A percentile compares a stretch with the other conserved stretches of the same genome.
Conservation (phyloP, 164 flowering plant genomes). For the Hamamelis virginiana region DNA sequence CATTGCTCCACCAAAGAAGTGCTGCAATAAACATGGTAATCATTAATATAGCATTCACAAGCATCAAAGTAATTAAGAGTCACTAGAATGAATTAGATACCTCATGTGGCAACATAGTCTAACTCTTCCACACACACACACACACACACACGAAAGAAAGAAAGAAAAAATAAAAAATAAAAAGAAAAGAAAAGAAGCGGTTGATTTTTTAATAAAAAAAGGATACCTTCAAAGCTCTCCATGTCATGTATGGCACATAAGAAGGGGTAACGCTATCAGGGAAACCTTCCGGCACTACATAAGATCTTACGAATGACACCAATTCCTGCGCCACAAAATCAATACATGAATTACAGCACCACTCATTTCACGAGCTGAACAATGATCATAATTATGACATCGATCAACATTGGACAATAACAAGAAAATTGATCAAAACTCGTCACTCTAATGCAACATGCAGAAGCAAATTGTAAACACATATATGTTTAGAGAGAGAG, state of each 20-base stretch:
- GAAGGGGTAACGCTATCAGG: conserved; percentile 88
- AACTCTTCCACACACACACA: neutral
- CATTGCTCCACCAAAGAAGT: conserved; percentile 99
- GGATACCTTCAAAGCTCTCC: conserved; percentile 94
- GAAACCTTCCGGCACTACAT: conserved; percentile 97
- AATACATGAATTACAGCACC: neutral
- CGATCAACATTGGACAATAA: too few species aligned
- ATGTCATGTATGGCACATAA: conserved; percentile 95
- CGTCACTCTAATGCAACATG: neutral
- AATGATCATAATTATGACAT: neutral
- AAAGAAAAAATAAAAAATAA: too few species aligned
- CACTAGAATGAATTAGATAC: conserved; percentile 1
- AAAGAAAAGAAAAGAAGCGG: too few species aligned
- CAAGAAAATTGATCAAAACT: neutral
- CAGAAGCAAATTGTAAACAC: neutral
- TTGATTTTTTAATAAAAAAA: too few species aligned
- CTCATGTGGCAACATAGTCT: neutral
- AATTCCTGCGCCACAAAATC: conserved; percentile 58
- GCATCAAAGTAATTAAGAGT: neutral
- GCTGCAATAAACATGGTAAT: conserved; percentile 39
- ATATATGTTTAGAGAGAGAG: neutral
- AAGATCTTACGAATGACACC: conserved; percentile 81
- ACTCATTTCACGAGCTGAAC: neutral
- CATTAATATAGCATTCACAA: conserved; percentile 2
- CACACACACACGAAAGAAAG: too few species aligned